phyloP scores from a whole-genome alignment of 306 rosid species.

The Leucaena leucocephala region DNA sequence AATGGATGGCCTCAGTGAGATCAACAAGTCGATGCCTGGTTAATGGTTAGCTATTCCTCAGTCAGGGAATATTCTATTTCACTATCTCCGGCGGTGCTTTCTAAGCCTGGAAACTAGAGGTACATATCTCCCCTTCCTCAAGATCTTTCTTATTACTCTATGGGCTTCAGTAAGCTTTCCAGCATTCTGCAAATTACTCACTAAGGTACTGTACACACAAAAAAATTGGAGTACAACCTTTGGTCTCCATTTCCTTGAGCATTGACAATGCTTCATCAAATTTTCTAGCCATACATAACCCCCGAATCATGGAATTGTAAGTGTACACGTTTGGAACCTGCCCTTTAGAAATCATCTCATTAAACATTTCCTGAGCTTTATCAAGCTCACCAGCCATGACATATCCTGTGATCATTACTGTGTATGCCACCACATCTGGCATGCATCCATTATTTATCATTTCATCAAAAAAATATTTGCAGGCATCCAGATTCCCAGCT shows the following conservation, averaged over 20 bases:
- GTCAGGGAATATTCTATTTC: conserved; percentile 30
- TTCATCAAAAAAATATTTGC: conserved; percentile 76
- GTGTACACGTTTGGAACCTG: conserved; percentile 86
- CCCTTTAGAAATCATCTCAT: conserved; percentile 69
- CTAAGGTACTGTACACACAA: conserved; percentile 70
- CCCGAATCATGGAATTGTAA: conserved; percentile 85
- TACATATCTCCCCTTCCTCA: conserved; percentile 63
- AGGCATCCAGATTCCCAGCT: conserved; percentile 83
- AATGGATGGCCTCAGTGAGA: conserved; percentile 34
- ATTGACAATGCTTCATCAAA: conserved; percentile 71
- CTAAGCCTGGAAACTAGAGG: conserved; percentile 60
- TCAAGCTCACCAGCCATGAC: conserved; percentile 78
- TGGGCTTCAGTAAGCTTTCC: conserved; percentile 73
- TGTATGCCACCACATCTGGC: conserved; percentile 88
- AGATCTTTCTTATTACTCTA: conserved; percentile 61
- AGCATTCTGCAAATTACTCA: conserved; percentile 71
- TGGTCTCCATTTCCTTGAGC: conserved; percentile 81
- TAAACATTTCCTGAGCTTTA: conserved; percentile 69
- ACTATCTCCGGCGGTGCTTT: conserved; percentile 53
- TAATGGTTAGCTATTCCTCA: conserved; percentile 29
- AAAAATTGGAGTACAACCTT: conserved; percentile 75
- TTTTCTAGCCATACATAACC: conserved; percentile 77
- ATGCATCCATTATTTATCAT: conserved; percentile 60
- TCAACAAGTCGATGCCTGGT: conserved; percentile 24
- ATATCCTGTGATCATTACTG: conserved; percentile 87